These are phyloP conservation scores for Candida alai DNA, from an alignment of 805 yeast genomes.

Conservation along the genomic window DNA sequence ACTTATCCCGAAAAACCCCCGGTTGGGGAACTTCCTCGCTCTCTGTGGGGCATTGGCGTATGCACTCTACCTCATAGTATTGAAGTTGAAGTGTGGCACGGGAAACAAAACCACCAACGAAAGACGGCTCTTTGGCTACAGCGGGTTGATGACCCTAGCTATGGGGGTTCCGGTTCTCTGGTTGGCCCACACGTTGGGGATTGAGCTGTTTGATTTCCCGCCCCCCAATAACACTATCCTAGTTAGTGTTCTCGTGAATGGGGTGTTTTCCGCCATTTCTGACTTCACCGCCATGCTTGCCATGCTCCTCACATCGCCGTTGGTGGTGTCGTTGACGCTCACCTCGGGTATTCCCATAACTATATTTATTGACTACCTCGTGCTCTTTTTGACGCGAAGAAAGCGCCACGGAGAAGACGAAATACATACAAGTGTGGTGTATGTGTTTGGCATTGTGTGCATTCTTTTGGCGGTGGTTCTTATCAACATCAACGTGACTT, in stretches of 20 bases:
- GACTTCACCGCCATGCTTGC: conserved; percentile 51
- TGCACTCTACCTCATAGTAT: conserved; percentile 40
- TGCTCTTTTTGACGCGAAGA: conserved; percentile 19
- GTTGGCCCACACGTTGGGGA: conserved; percentile 30
- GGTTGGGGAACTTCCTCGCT: conserved; percentile 45
- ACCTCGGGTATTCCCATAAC: conserved; percentile 52
- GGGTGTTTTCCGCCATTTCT: conserved; percentile 44
- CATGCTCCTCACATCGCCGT: conserved; percentile 50
- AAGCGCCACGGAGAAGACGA: conserved; percentile 7
- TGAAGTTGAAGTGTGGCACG: conserved; percentile 43
- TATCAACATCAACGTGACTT: conserved; percentile 39
- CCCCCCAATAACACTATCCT: conserved; percentile 31
- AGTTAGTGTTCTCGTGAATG: conserved; percentile 35
- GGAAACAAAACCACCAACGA: conserved; percentile 44
- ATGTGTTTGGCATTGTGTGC: conserved; percentile 45
- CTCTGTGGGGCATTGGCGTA: conserved; percentile 44
- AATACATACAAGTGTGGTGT: conserved; percentile 24
- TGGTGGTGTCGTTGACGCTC: conserved; percentile 47
- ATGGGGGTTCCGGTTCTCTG: conserved; percentile 38
- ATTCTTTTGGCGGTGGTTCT: conserved; percentile 45
- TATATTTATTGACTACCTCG: conserved; percentile 45
- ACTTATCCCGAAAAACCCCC: conserved; percentile 33
- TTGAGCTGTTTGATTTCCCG: conserved; percentile 42
- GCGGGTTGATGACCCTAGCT: conserved; percentile 42
- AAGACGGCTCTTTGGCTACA: conserved; percentile 42